Evolutionary conservation across 192 early-diverging fungal genomes (phyloP), one percentile per base, ranked within the genome.

Genomic region (Piromyces sp.): DNA sequence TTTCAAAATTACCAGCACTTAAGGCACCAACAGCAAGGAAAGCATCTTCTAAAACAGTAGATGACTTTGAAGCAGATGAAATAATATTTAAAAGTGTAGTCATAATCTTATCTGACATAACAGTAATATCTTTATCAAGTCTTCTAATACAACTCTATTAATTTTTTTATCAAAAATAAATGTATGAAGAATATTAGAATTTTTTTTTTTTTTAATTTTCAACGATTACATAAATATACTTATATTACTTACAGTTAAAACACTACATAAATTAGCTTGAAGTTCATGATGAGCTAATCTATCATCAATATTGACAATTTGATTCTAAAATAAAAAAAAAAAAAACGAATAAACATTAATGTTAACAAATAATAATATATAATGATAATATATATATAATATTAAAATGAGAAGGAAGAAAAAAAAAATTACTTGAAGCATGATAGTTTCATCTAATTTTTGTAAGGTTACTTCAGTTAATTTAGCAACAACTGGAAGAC

Each of bases 21-120:
- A 99, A 85, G 2, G 97, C 94, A 29, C 97, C 95, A 30, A 98
- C 92, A 40, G 94, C 89, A 83, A 98, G 88, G 88, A 97, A 98
- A 0, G 93, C 93, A 82, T 99, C 98, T 87, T 99, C 98, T 58
- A 92, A 89, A 31, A 94, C 93, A 29, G 95, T 95, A 0, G 98
- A 93, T 40, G 89, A 89, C 85, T 93, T 96, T 80, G 92, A 87
- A 28, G 91, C 88, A 30, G 89, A 87, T 9, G 51, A 68, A 83
- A 98, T 90, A 79, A 99, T 86, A 83, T 90, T 88, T 80, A 99
- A 88, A 30, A 97, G 87, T 31, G 88, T 90, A 14, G 92, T 91
- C 98, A 99, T 99, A 79, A 96, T 93, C 68, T 91, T 89, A 85
- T 99, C 97, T 19, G 97, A 91, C 79, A 94, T 87, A 30, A 91